phyloP scores from a whole-genome alignment of 768 basidiomycete species.

The Astraeus odoratus region DNA sequence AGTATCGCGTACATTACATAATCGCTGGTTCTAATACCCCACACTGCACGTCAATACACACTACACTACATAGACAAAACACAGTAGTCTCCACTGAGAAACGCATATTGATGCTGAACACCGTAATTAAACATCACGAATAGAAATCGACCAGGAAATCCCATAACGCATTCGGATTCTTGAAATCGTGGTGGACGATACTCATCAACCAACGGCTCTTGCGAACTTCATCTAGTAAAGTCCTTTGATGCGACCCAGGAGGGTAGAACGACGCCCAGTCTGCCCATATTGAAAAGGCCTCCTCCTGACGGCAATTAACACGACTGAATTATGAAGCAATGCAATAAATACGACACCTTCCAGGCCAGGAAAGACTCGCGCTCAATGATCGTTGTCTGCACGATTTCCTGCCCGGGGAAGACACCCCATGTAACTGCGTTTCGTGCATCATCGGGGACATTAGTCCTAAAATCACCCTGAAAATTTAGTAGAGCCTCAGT shows the following conservation, averaged over 20 bases:
- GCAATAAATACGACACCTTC: conserved; percentile 62
- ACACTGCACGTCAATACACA: no score
- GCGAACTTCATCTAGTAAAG: conserved; percentile 63
- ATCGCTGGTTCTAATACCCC: no score
- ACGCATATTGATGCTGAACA: no score
- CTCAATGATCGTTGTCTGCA: conserved; percentile 96
- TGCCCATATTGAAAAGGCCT: conserved; percentile 93
- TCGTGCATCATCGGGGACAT: conserved; percentile 68
- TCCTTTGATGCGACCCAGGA: conserved; percentile 63
- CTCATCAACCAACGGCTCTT: conserved; percentile 84
- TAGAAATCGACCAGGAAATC: conserved; percentile 46
- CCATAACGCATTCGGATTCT: conserved; percentile 74
- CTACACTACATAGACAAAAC: no score
- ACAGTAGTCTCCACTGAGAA: no score
- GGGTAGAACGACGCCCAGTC: conserved; percentile 90
- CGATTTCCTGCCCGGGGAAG: conserved; percentile 93
- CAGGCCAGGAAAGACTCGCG: conserved; percentile 90
- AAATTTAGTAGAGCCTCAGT: background rate
- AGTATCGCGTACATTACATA: no score
- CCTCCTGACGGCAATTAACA: conserved; percentile 52
- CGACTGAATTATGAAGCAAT: background rate
- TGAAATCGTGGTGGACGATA: conserved; percentile 91
- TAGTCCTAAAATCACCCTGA: conserved; percentile 75
- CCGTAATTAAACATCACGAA: no score
- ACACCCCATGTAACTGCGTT: conserved; percentile 99